Conservation (phyloP, 805 yeast genomes). For the Saccharomycopsis guyanensis region DNA sequence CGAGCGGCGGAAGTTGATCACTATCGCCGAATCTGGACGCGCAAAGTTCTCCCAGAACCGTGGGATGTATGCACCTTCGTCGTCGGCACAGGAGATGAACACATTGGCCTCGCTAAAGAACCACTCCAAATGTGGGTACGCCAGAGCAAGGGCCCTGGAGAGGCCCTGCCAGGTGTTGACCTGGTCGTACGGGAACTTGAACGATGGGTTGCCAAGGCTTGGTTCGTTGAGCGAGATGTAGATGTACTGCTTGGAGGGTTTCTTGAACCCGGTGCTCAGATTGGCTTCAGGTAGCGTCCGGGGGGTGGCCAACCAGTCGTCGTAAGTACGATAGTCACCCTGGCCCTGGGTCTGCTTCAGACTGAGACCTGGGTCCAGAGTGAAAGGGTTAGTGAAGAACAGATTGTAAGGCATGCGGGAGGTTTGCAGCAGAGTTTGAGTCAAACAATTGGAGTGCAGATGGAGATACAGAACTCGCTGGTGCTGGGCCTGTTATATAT, state of each 20-base stretch:
- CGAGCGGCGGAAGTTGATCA: background rate
- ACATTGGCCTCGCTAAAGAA: background rate
- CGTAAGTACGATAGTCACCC: background rate
- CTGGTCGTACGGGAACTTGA: slow-evolving; percentile 2
- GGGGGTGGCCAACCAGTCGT: slow-evolving; percentile 1
- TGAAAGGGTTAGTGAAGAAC: slow-evolving; percentile 1
- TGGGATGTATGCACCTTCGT: background rate
- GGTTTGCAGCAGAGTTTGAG: background rate
- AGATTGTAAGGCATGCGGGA: slow-evolving; percentile 5
- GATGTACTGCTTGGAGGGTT: background rate
- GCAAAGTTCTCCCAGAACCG: background rate
- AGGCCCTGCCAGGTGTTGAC: slow-evolving; percentile 1
- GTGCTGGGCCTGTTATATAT: no score
- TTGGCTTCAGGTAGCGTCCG: background rate
- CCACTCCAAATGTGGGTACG: background rate
- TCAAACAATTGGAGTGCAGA: background rate
- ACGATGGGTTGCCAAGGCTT: background rate
- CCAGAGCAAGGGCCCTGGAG: background rate
- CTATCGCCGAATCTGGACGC: background rate
- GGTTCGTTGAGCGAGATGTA: background rate
- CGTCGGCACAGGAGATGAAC: background rate
- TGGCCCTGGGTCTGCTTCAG: background rate
- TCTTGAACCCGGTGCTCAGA: background rate
- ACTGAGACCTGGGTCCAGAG: background rate
- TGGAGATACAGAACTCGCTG: background rate